Evolutionary conservation across 2,329 filamentous ascomycete species (phyloP).

Genomic region (Orbilia brochopaga): DNA sequence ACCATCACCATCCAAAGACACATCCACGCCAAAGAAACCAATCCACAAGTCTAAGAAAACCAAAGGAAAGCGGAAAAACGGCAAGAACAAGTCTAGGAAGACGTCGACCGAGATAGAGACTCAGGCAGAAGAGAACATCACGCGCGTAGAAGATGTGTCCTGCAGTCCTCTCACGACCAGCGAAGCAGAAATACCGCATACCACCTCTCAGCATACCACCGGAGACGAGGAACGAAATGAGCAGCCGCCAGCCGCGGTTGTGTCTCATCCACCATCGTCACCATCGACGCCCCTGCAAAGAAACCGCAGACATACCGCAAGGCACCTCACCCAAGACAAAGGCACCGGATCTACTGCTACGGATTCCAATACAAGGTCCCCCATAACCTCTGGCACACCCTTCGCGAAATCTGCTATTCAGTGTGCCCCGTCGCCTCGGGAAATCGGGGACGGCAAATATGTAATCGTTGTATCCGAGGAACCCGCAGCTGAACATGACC

Average conservation of each 20-base stretch:
- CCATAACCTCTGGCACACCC: not conserved
- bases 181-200: not conserved
- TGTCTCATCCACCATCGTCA: not conserved
- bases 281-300: not conserved
- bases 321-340: not conserved
- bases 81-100: not conserved
- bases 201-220: not conserved
- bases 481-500: not conserved
- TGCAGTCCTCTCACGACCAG: not conserved
- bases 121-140: not conserved
- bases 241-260: not conserved
- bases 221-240: not conserved
- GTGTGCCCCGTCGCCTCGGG: not conserved
- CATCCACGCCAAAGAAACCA: not conserved
- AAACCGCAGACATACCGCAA: not conserved
- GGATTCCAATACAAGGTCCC: slow-evolving; percentile 1
- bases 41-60: not conserved
- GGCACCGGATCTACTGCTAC: not conserved
- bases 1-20: not conserved
- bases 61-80: not conserved
- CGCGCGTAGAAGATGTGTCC: not conserved
- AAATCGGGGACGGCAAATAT: not conserved
- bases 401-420: not conserved
- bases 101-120: not conserved
- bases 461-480: not conserved